phyloP scores from a whole-genome alignment of 1,284 basidiomycete species.

The Leccinum fallax region DNA sequence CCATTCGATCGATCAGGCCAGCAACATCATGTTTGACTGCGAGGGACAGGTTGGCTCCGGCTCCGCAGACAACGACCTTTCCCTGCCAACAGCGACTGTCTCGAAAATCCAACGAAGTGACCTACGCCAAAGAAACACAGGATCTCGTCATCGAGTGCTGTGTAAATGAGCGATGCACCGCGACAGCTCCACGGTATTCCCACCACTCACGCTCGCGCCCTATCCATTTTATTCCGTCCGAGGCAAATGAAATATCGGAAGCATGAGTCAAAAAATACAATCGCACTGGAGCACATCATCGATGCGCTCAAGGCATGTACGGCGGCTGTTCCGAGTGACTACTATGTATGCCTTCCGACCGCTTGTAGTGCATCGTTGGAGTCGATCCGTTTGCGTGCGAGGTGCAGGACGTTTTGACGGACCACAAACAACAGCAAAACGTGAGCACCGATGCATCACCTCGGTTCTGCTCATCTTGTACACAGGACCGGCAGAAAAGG shows the following conservation, averaged over 20 bases:
- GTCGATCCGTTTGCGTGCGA: slow-evolving; percentile 89
- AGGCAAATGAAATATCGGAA: slow-evolving; percentile 98
- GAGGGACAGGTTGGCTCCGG: slow-evolving; percentile 67
- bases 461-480: slow-evolving; percentile 2
- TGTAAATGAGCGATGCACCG: slow-evolving; percentile 74
- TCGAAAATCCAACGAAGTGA: slow-evolving; percentile 93
- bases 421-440: slow-evolving; percentile 95
- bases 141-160: slow-evolving; percentile 98
- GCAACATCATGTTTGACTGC: slow-evolving; percentile 77
- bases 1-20: too few relatives aligned
- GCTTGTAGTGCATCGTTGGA: slow-evolving; percentile 70
- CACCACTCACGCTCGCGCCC: slow-evolving; percentile 16
- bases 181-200: slow-evolving; percentile 6
- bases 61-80: slow-evolving; percentile 86
- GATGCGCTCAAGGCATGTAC: slow-evolving; percentile 82
- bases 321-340: slow-evolving; percentile 1
- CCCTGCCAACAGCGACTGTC: slow-evolving; percentile 95
- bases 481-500: slow-evolving; percentile 72
- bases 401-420: slow-evolving; percentile 89
- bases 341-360: slow-evolving; percentile 10
- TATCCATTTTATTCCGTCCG: slow-evolving; percentile 92
- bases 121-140: slow-evolving; percentile 93
- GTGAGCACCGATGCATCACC: slow-evolving; percentile 43
- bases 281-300: slow-evolving; percentile 97
- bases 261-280: slow-evolving; percentile 97